phyloP scores from a whole-genome alignment of 2,329 filamentous ascomycete species.

The Aureobasidium sp. region DNA sequence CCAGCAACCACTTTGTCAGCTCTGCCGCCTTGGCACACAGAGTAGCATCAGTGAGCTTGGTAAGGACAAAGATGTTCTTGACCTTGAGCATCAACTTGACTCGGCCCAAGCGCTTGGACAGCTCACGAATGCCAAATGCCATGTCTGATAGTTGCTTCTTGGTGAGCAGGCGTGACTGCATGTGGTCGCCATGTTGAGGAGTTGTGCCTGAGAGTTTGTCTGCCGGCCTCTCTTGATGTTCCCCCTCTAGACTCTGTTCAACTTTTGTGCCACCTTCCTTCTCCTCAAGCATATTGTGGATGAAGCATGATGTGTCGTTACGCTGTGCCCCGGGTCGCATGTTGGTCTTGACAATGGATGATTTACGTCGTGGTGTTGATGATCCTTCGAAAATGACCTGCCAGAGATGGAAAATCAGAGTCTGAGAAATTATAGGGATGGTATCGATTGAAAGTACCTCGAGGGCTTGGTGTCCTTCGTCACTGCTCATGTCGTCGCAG shows the following conservation, averaged over 20 bases:
- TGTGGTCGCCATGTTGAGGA: conserved; percentile 30
- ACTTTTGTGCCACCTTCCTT: conserved; percentile 27
- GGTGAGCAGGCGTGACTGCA: conserved; percentile 70
- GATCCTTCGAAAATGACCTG: conserved; percentile 53
- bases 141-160: conserved; percentile 95
- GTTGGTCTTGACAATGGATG: conserved; percentile 46
- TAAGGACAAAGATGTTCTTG: conserved; percentile 76
- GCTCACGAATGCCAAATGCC: conserved; percentile 88
- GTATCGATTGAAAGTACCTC: conserved; percentile 28
- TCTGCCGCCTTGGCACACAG: conserved; percentile 72
- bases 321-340: conserved; percentile 31
- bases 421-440: neutral
- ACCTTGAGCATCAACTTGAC: conserved; percentile 78
- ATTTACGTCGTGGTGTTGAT: conserved; percentile 50
- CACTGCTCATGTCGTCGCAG: conserved; percentile 23
- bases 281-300: conserved; percentile 52
- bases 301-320: conserved; percentile 51
- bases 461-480: conserved; percentile 34
- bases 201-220: conserved; percentile 36
- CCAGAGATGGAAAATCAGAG: conserved; percentile 2
- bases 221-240: conserved; percentile 28
- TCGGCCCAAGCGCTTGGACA: conserved; percentile 78
- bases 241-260: conserved; percentile 24
- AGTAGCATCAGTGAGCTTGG: conserved; percentile 81
- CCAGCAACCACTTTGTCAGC: conserved; percentile 70